Evolutionary conservation across 306 rosid genomes (phyloP), one percentile per base, ranked within the genome.

Genomic region (Prunus armeniaca): DNA sequence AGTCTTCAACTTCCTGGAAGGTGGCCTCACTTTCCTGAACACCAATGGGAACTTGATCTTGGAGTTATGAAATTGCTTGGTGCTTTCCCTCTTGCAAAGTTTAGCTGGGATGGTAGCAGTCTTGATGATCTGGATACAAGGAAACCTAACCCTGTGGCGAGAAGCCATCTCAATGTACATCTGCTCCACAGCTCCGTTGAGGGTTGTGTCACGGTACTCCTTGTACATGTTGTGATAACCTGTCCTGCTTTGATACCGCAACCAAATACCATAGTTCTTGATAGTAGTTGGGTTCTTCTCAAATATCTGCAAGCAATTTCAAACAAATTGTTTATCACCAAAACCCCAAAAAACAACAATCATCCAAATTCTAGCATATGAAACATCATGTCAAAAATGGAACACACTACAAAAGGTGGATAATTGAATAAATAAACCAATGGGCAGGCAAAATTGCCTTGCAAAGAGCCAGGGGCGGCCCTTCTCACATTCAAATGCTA

Each of bases 191-290:
- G 89, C 97, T 11, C 98, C 97, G 0, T 93, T 93, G 3, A 93
- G 85, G 45, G 98, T 93, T 81, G 96, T 91, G 65, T 93, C 98
- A 13, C 98, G 91, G 83, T 79, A 91, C 75, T 93, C 98, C 91
- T 93, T 91, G 72, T 91, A 93, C 98, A 91, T 93, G 80, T 93
- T 93, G 90, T 93, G 98, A 47, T 93, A 93, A 9, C 98, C 98
- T 0, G 96, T 93, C 69, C 98, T 81, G 82, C 98, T 93, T 71
- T 93, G 98, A 62, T 93, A 93, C 66, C 96, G 61, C 88, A 93
- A 76, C 98, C 98, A 93, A 12, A 93, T 91, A 1, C 98, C 96
- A 19, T 87, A 93, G 86, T 93, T 93, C 71, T 93, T 88, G 32
- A 93, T 91, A 65, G 82, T 89, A 24, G 98, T 91, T 10, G 98